Evolutionary conservation across 1,284 basidiomycete species (phyloP).

Genomic region (Puccinia brachypodii): DNA sequence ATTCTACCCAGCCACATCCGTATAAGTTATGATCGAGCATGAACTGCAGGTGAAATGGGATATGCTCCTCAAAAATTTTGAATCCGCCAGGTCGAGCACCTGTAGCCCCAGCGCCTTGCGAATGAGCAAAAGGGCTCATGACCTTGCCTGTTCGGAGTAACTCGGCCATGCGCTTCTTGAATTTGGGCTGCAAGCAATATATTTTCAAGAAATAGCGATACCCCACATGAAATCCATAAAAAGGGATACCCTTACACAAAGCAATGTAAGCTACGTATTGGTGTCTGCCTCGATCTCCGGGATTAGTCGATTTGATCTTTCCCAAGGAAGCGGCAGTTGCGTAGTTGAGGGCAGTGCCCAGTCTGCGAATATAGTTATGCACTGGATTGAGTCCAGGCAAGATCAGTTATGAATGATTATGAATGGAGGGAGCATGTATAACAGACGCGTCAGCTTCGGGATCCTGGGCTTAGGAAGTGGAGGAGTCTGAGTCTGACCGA

Average conservation of each 20-base stretch:
- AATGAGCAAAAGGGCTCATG: conserved; percentile 58
- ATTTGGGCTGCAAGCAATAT: conserved; percentile 69
- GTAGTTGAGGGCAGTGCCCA: conserved; percentile 72
- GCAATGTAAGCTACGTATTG: conserved; percentile 63
- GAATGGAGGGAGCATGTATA: background rate
- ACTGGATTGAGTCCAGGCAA: conserved; percentile 72
- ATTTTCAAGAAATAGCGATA: conserved; percentile 90
- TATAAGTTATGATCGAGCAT: conserved; percentile 93
- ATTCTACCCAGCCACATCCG: conserved; percentile 85
- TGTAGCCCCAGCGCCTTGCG: background rate
- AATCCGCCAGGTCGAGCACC: conserved; percentile 61
- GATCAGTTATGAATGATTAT: conserved; percentile 61
- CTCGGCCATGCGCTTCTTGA: conserved; percentile 69
- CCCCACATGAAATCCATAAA: conserved; percentile 89
- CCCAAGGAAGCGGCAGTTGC: conserved; percentile 69
- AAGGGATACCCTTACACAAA: conserved; percentile 88
- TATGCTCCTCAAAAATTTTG: conserved; percentile 71
- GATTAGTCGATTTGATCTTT: conserved; percentile 60
- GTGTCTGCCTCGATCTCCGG: conserved; percentile 47
- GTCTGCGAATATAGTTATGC: conserved; percentile 66
- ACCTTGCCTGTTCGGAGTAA: conserved; percentile 77
- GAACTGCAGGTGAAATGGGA: conserved; percentile 86
- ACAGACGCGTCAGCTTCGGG: conserved; percentile 8
- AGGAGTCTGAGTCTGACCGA: conserved; percentile 53
- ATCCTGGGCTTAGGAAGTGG: conserved; percentile 31